phyloP scores from a whole-genome alignment of 2,329 filamentous ascomycete species.

The Paraphoma chrysanthemicola region DNA sequence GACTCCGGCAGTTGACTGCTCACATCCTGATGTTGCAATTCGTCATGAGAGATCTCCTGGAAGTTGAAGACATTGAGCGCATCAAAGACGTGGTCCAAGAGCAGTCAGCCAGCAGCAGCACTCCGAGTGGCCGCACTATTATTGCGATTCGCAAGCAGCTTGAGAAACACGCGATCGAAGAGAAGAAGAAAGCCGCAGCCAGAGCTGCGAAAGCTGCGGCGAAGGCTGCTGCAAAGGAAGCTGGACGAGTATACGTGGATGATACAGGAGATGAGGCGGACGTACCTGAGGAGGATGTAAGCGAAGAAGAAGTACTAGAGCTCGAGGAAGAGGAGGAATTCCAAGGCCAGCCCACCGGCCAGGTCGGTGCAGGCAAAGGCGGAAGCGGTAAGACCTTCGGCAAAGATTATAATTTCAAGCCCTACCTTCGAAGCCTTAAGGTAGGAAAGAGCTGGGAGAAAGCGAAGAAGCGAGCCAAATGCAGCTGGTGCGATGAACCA shows the following conservation, averaged over 20 bases:
- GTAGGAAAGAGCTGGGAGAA: constrained; percentile 46
- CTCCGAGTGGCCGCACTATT: constrained; percentile 21
- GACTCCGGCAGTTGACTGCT: constrained; percentile 59
- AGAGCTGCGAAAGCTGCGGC: constrained; percentile 5
- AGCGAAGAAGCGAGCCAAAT: constrained; percentile 52
- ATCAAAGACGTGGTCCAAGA: constrained; percentile 46
- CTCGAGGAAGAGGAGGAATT: background rate
- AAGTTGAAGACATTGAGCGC: constrained; percentile 53
- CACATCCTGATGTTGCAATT: constrained; percentile 58
- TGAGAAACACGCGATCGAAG: constrained; percentile 21
- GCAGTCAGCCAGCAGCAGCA: constrained; percentile 20
- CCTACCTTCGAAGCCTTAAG: constrained; percentile 48
- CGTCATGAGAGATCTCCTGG: constrained; percentile 54
- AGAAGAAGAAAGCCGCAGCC: constrained; percentile 20
- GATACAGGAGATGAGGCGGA: constrained; percentile 7
- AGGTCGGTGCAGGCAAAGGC: background rate
- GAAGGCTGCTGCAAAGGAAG: constrained; percentile 2
- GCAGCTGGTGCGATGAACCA: constrained; percentile 50
- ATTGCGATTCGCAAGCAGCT: constrained; percentile 40
- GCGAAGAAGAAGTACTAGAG: background rate
- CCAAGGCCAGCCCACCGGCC: background rate
- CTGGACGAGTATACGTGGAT: background rate
- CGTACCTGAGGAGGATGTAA: background rate
- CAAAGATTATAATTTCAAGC: constrained; percentile 48
- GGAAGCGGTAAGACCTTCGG: constrained; percentile 45